Conservation (phyloP, 2,329 filamentous ascomycete genomes). For the Monosporascus sp. region DNA sequence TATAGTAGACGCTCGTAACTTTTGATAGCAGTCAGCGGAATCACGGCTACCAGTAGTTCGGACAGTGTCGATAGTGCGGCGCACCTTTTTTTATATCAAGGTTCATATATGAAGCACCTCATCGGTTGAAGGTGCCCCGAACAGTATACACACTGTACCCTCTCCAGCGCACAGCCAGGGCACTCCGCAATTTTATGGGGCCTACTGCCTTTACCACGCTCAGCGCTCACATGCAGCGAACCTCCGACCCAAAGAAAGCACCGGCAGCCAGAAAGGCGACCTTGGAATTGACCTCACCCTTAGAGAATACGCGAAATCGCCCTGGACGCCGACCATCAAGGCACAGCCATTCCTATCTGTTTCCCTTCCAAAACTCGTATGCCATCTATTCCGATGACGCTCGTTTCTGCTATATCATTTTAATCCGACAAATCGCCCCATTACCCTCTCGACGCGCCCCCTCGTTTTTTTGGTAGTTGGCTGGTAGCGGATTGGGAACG, state of each 20-base stretch:
- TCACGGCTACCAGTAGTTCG: neutral
- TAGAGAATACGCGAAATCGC: conserved; percentile 47
- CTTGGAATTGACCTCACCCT: conserved; percentile 45
- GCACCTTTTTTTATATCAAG: neutral
- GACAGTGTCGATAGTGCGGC: neutral
- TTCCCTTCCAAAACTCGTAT: conserved; percentile 32
- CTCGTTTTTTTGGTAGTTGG: conserved; percentile 24
- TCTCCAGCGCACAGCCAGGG: too few relatives aligned
- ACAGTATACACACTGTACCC: neutral
- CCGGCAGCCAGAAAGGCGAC: neutral
- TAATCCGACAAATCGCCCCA: conserved; percentile 41
- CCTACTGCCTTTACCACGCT: too few relatives aligned
- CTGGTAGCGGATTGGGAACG: conserved; percentile 21
- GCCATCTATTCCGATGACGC: conserved; percentile 50
- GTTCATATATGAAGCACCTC: neutral
- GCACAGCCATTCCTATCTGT: conserved; percentile 37
- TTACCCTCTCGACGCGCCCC: conserved; percentile 47
- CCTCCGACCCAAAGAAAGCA: neutral
- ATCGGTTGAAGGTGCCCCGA: neutral
- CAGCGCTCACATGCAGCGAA: neutral
- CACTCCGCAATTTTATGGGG: too few relatives aligned
- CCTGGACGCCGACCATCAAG: conserved; percentile 47
- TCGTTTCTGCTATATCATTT: conserved; percentile 45
- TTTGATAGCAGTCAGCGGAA: neutral
- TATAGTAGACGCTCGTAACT: neutral